phyloP scores from a whole-genome alignment of 73 alveolate species.

The Symbiodinium natans region DNA sequence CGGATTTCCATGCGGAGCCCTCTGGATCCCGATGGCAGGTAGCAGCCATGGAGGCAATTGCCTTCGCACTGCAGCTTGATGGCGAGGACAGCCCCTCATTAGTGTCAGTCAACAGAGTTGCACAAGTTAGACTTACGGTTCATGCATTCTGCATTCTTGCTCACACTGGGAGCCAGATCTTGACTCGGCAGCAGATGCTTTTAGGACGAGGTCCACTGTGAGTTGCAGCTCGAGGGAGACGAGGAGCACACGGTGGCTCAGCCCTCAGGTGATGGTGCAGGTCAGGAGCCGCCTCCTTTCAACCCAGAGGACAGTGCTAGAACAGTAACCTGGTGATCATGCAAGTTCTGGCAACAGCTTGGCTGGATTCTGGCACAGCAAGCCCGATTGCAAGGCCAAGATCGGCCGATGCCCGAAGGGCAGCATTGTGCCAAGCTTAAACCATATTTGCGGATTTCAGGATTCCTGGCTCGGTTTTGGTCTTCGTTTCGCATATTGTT shows the following conservation, averaged over 20 bases:
- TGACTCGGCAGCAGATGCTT: no score
- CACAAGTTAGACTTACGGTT: no score
- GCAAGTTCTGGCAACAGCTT: no score
- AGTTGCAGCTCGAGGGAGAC: constrained; percentile 71
- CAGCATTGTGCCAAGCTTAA: not conserved
- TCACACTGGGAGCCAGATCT: no score
- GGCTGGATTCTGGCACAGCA: no score
- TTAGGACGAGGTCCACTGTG: constrained; percentile 85
- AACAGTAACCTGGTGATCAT: no score
- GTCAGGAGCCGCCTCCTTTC: no score
- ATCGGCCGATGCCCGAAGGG: constrained; percentile 87
- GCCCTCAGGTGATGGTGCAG: not conserved
- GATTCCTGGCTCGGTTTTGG: not conserved
- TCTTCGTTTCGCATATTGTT: not conserved
- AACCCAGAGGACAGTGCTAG: no score
- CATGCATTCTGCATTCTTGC: no score
- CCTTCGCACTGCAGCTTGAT: constrained; percentile 84
- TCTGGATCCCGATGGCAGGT: no score
- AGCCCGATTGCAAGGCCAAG: not conserved
- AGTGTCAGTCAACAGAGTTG: no score
- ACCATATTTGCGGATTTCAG: not conserved
- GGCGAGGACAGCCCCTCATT: constrained; percentile 60
- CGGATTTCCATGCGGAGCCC: no score
- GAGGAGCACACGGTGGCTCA: constrained; percentile 74
- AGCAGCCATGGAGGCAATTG: constrained; percentile 12